Base-by-base conservation (phyloP, 2,329 filamentous ascomycete species). In the Pestalotiopsis sp. region DNA sequence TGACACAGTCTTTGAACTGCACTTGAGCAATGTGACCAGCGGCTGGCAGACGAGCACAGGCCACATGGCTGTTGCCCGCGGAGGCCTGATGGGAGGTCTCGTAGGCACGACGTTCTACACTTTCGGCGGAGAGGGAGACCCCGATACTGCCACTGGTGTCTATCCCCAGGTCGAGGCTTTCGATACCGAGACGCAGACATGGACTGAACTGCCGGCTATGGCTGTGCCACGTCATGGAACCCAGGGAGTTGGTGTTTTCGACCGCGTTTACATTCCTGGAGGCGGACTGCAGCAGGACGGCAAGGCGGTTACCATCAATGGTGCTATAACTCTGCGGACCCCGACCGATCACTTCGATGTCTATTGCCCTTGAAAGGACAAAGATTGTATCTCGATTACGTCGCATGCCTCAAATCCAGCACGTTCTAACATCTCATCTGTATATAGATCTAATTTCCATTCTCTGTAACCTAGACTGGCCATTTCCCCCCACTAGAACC, bases 141-240 rank as follows among this genome's bases (percentile, higher is more conserved):
- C 68, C 0, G 22, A 30, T 3, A 17, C n/a, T 9, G 26, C 22
- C 9, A 20, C 22, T n/a, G 77, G 75, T 0, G 70, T 79, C 0
- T 80, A 77, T 64, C 68, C 71, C 9, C 68, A 80, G 24, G 72
- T 73, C 9, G 74, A 80, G 56, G 72, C 70, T 0, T 81, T 76
- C 64, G 73, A 81, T 59, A 69, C 71, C 0, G 22, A 22, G 22
- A 72, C 67, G 1, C 69, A 79, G 20, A 69, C 35, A 1, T 80
- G 79, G 79, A 65, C 63, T 6, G 61, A 64, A 20, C 64, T 76
- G 17, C 60, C 65, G 1, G 64, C 74, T 0, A 80, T 80, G 79
- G 61, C 65, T 1, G 9, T 76, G 17, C 79, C 79, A 3, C 70
- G 78, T n/a, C 79, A 81, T 66, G 78, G 78, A 1, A 79, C 76